Conservation (phyloP, 257 asterid species). For the Mentha longifolia region DNA sequence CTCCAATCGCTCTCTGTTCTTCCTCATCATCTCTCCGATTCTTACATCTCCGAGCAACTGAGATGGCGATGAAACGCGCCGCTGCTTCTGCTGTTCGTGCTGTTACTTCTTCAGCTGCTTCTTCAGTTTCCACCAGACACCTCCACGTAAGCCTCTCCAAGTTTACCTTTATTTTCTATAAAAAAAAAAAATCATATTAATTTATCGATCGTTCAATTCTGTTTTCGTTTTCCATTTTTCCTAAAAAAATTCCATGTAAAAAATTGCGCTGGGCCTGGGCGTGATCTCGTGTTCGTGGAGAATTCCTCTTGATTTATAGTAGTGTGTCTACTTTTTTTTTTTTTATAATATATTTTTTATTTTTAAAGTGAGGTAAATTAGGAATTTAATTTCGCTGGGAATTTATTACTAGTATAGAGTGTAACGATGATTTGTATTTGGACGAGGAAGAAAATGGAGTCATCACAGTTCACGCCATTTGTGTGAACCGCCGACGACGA, state of each 20-base stretch:
- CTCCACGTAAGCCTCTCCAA: conserved; percentile 61
- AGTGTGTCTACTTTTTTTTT: no score
- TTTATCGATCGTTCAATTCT: background rate
- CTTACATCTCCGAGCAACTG: background rate
- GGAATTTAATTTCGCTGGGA: background rate
- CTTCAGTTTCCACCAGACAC: conserved; percentile 50
- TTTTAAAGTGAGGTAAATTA: background rate
- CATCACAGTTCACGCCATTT: conserved; percentile 33
- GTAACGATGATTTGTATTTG: conserved; percentile 31
- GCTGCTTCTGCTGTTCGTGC: conserved; percentile 70
- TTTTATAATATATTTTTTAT: no score
- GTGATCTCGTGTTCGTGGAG: background rate
- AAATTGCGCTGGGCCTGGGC: background rate
- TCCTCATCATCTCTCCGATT: conserved; percentile 3
- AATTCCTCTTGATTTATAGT: conserved; percentile 13
- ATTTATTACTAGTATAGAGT: conserved; percentile 22
- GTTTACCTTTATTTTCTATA: background rate
- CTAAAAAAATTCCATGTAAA: background rate
- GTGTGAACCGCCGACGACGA: conserved; percentile 23
- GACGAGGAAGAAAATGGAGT: conserved; percentile 19
- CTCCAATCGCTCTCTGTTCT: conserved; percentile 17
- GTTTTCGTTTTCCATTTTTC: background rate
- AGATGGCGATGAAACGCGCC: conserved; percentile 84
- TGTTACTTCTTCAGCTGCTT: conserved; percentile 47
- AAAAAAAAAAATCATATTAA: background rate